phyloP scores from a whole-genome alignment of 2,329 filamentous ascomycete species.

The Colletotrichum sp. region DNA sequence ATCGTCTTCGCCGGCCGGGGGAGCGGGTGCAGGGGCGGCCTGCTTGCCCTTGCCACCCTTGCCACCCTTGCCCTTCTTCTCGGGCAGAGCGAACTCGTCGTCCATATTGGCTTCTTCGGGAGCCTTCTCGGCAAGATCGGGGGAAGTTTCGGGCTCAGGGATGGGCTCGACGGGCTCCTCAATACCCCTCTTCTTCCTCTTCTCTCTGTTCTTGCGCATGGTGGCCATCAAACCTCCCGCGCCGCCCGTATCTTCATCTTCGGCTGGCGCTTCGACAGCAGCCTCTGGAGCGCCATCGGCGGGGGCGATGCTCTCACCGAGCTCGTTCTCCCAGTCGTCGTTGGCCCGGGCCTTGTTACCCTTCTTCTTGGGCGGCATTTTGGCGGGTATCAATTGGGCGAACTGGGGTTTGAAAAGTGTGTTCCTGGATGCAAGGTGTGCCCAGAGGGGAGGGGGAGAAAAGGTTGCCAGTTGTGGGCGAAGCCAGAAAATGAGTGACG shows the following conservation, averaged over 20 bases:
- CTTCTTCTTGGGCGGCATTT: conserved; percentile 96
- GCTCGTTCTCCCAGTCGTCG: conserved; percentile 94
- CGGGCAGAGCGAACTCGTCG: conserved; percentile 83
- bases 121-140: conserved; percentile 67
- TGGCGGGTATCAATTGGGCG: conserved; percentile 30
- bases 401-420: not conserved
- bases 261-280: conserved; percentile 53
- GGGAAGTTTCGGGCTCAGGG: conserved; percentile 45
- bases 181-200: conserved; percentile 88
- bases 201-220: conserved; percentile 81
- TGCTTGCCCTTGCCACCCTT: conserved; percentile 50
- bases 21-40: conserved; percentile 44
- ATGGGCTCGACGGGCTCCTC: conserved; percentile 69
- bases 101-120: conserved; percentile 83
- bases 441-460: not conserved
- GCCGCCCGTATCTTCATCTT: conserved; percentile 59
- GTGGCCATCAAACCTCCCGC: conserved; percentile 78
- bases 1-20: conserved; percentile 48
- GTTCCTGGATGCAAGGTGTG: not conserved
- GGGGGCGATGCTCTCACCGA: conserved; percentile 78
- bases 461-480: conserved; percentile 3
- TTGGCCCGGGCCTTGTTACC: conserved; percentile 79
- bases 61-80: conserved; percentile 74
- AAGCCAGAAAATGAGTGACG: not conserved
- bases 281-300: conserved; percentile 56